Percentiles rank a stretch among this genome's conserved stretches.
Evolutionary conservation across 805 yeast species (phyloP).

Genomic region (Tetrapisispora pingtungensis): DNA sequence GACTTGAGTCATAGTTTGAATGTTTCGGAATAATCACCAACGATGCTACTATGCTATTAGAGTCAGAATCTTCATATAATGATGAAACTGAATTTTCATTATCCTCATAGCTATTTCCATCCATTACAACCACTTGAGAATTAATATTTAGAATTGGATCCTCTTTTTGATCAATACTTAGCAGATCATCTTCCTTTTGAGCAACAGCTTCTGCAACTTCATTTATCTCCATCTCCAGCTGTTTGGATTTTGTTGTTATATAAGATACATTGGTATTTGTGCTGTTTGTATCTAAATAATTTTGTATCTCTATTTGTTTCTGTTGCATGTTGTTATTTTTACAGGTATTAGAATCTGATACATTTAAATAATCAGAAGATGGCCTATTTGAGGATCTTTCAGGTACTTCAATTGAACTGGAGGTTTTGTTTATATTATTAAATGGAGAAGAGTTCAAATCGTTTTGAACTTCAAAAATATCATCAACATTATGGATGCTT

Average conservation of each 20-base stretch:
- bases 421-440: no score
- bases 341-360: no score
- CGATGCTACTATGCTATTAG: slow-evolving; percentile 1
- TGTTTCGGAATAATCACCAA: neutral
- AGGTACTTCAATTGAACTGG: slow-evolving; percentile 5
- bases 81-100: neutral
- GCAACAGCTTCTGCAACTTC: neutral
- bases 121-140: no score
- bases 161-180: neutral
- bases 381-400: slow-evolving; percentile 15
- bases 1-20: neutral
- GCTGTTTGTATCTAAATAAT: no score
- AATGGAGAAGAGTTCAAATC: neutral
- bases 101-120: neutral
- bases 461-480: neutral
- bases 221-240: neutral
- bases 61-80: slow-evolving; percentile 1
- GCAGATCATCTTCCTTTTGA: neutral
- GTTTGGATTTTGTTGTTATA: neutral
- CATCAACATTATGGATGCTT: slow-evolving; percentile 20
- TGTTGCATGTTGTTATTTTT: no score
- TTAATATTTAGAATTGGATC: no score
- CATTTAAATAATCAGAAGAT: neutral
- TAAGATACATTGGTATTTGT: neutral
- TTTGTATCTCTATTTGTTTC: neutral